phyloP scores from a whole-genome alignment of 2,329 filamentous ascomycete species.

The Fusarium circinatum region DNA sequence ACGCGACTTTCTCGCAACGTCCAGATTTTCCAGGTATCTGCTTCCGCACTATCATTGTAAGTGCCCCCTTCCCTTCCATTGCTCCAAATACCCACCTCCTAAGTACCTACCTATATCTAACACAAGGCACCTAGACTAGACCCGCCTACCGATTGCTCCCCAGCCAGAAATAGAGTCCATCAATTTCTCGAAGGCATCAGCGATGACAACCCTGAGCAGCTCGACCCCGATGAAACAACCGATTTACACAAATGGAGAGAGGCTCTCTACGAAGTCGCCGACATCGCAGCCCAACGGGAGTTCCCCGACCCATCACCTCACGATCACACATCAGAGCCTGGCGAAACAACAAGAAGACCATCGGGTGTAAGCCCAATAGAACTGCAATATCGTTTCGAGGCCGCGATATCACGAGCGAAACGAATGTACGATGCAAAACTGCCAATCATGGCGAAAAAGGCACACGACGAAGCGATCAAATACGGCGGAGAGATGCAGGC shows the following conservation, averaged over 20 bases:
- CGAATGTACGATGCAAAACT: not conserved
- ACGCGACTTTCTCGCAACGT: slow-evolving; percentile 11
- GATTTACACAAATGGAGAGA: slow-evolving; percentile 1
- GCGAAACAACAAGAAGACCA: not conserved
- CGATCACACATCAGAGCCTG: not conserved
- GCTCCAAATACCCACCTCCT: no score
- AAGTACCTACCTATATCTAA: not conserved
- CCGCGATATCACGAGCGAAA: not conserved
- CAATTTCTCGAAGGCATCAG: slow-evolving; percentile 8
- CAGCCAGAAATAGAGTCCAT: not conserved
- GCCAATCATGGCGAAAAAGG: slow-evolving; percentile 10
- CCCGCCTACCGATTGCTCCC: not conserved
- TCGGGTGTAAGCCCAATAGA: not conserved
- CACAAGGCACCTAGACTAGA: not conserved
- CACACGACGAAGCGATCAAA: slow-evolving; percentile 10
- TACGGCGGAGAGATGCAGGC: not conserved
- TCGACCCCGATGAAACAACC: not conserved
- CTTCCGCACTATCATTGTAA: slow-evolving; percentile 1
- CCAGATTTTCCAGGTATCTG: slow-evolving; percentile 14
- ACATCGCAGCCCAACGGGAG: not conserved
- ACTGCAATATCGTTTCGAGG: slow-evolving; percentile 1
- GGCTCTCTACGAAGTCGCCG: slow-evolving; percentile 6
- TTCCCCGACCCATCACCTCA: not conserved
- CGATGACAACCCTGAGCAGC: not conserved
- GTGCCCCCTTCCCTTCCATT: not conserved